phyloP scores from a whole-genome alignment of 116 monocot species.

The Posidonia oceanica region DNA sequence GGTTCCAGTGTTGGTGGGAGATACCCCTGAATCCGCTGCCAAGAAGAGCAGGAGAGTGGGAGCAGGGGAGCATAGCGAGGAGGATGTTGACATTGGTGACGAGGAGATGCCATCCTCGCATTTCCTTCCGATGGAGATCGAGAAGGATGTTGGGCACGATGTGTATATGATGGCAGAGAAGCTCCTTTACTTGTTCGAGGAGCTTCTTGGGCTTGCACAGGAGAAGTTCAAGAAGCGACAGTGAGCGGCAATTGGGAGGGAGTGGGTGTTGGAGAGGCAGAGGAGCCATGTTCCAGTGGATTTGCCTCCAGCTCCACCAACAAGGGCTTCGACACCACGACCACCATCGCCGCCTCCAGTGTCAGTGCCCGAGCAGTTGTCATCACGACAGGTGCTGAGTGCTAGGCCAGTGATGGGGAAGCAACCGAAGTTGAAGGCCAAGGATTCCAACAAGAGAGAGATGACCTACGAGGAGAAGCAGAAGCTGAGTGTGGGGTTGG shows the following conservation, averaged over 20 bases:
- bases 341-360: not conserved
- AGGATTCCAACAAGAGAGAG: constrained; percentile 55
- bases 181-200: constrained; percentile 53
- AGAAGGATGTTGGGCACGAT: constrained; percentile 23
- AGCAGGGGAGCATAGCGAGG: too few species aligned
- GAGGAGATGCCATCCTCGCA: too few species aligned
- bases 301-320: too few species aligned
- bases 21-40: too few species aligned
- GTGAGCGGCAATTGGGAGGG: constrained; percentile 2
- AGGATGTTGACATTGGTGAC: too few species aligned
- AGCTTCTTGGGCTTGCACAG: constrained; percentile 23
- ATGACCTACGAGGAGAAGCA: too few species aligned
- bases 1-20: too few species aligned
- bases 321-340: not conserved
- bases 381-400: constrained; percentile 3
- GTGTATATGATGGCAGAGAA: constrained; percentile 45
- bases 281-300: too few species aligned
- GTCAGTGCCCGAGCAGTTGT: constrained; percentile 1
- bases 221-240: constrained; percentile 38
- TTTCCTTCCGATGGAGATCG: too few species aligned
- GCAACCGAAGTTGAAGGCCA: constrained; percentile 69
- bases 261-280: constrained; percentile 7
- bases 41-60: too few species aligned
- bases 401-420: constrained; percentile 8
- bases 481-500: too few species aligned